A percentile compares a stretch with the other conserved stretches of the same genome.
These are phyloP conservation scores for Mayamaea pseudoterrestris DNA, from an alignment of 108 stramenopile genomes.

Conservation along the genomic window DNA sequence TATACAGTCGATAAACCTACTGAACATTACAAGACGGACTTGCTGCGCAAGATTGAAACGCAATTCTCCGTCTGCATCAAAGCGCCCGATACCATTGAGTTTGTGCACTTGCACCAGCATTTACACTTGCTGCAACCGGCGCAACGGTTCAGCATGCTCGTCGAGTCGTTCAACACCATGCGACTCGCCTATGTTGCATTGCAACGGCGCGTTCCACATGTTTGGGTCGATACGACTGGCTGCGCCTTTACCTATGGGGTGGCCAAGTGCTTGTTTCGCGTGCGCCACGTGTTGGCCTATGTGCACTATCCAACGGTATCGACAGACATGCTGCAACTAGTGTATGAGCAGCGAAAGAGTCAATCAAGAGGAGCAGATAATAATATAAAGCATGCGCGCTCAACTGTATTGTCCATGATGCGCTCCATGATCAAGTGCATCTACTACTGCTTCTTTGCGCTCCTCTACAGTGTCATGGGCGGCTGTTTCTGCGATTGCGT, in stretches of 20 bases:
- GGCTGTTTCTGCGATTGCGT: conserved; percentile 64
- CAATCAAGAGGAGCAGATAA: conserved; percentile 66
- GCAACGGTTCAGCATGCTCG: conserved; percentile 67
- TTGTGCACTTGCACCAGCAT: conserved; percentile 45
- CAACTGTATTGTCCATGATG: too few species aligned
- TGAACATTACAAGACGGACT: conserved; percentile 19
- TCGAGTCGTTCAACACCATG: conserved; percentile 82
- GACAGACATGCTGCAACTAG: conserved; percentile 88
- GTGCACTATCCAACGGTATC: conserved; percentile 98
- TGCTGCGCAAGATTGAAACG: conserved; percentile 23
- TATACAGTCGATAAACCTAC: conserved; percentile 74
- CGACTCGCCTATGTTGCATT: conserved; percentile 61
- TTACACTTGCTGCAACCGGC: conserved; percentile 9
- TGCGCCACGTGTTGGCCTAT: conserved; percentile 75
- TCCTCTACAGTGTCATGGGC: conserved; percentile 69
- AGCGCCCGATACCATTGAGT: conserved; percentile 21
- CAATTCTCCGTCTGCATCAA: conserved; percentile 28
- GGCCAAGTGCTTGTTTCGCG: conserved; percentile 41
- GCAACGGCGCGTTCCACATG: neutral
- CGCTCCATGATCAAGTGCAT: conserved; percentile 53
- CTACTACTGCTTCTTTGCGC: conserved; percentile 86
- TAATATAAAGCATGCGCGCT: conserved; percentile 35
- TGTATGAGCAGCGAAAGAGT: conserved; percentile 68
- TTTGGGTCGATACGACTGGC: conserved; percentile 84
- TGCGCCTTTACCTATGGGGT: conserved; percentile 89